Percentiles rank a stretch among this genome's conserved stretches.
phyloP scores from a whole-genome alignment of 2,329 filamentous ascomycete genomes.

The Remersonia thermophila region DNA sequence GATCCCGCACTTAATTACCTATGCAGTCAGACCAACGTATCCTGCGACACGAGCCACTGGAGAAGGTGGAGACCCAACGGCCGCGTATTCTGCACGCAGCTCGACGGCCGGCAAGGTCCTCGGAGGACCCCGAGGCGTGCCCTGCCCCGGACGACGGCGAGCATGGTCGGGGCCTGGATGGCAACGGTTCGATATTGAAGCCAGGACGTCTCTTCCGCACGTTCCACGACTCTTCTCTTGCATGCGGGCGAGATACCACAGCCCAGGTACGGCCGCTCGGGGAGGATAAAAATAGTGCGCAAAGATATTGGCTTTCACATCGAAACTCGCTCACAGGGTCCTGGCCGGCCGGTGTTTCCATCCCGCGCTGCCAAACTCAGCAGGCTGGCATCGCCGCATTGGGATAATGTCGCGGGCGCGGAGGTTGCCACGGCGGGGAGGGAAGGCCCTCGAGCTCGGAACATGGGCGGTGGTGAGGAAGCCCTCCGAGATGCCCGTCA shows the following conservation, averaged over 20 bases:
- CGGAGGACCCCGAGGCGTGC: conserved; percentile 2
- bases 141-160: no score
- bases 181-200: conserved; percentile 1
- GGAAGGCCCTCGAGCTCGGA: background rate
- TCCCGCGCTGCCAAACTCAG: conserved; percentile 5
- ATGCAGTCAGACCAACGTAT: no score
- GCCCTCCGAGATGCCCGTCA: background rate
- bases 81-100: no score
- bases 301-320: conserved; percentile 3
- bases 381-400: background rate
- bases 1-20: background rate
- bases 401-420: no score
- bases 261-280: conserved; percentile 2
- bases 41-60: no score
- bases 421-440: background rate
- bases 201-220: no score
- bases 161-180: no score
- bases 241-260: conserved; percentile 1
- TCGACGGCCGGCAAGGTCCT: no score
- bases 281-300: conserved; percentile 5
- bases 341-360: conserved; percentile 4
- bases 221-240: background rate
- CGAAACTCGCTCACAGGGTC: conserved; percentile 1
- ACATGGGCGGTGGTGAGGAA: background rate
- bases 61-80: no score